A percentile compares a stretch with the other conserved stretches of the same genome.
phyloP scores from a whole-genome alignment of 2,329 filamentous ascomycete species.

The Dactylellina leptospora region DNA sequence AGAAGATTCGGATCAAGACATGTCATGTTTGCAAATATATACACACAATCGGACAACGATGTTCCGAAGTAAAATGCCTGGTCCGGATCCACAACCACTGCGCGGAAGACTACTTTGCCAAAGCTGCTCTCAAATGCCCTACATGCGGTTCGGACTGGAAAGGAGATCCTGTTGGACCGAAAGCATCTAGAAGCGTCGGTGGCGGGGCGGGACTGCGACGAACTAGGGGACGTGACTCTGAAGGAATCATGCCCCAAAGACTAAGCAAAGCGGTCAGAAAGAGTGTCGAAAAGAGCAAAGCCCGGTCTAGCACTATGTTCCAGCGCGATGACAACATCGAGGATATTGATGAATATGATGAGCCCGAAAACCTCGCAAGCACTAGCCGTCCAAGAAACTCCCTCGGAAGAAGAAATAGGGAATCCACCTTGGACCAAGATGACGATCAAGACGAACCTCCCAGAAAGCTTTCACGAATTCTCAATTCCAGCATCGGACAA shows the following conservation, averaged over 20 bases:
- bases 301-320: constrained; percentile 37
- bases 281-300: constrained; percentile 46
- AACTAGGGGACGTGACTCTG: constrained; percentile 33
- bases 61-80: constrained; percentile 72
- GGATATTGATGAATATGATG: not conserved
- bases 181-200: constrained; percentile 6
- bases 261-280: constrained; percentile 35
- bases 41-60: constrained; percentile 82
- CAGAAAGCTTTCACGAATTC: constrained; percentile 35
- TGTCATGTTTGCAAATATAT: constrained; percentile 91
- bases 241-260: constrained; percentile 43
- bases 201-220: constrained; percentile 30
- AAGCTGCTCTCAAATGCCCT: constrained; percentile 68
- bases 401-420: constrained; percentile 28
- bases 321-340: constrained; percentile 7
- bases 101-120: constrained; percentile 73
- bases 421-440: constrained; percentile 12
- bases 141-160: constrained; percentile 33
- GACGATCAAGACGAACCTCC: constrained; percentile 21
- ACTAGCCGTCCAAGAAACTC: constrained; percentile 22
- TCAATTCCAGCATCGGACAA: constrained; percentile 17
- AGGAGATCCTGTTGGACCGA: constrained; percentile 40
- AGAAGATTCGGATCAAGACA: constrained; percentile 74
- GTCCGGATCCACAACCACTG: constrained; percentile 81
- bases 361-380: not conserved